Evolutionary conservation across 148 eudicot genomes (phyloP).

Genomic region (Nyssa sinensis): DNA sequence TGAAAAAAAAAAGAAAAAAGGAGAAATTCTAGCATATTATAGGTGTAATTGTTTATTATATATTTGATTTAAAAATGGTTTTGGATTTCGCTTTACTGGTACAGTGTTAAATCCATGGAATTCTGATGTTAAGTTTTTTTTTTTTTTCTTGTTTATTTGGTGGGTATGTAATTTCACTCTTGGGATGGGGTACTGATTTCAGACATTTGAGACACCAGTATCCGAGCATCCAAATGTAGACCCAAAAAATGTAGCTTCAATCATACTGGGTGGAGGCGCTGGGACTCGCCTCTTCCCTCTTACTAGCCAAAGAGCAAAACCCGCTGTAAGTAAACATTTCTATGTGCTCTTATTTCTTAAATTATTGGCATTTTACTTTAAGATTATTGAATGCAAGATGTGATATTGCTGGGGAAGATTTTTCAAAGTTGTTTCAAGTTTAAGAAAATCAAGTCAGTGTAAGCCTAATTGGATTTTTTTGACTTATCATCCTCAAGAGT

Average conservation of each 20-base stretch:
- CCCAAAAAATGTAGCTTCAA: slow-evolving; percentile 78
- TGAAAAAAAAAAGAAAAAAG: no score
- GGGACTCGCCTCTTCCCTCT: slow-evolving; percentile 91
- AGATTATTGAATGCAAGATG: background rate
- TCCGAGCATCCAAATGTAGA: slow-evolving; percentile 56
- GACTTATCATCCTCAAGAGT: background rate
- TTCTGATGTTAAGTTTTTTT: background rate
- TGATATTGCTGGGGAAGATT: background rate
- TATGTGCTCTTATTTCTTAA: background rate
- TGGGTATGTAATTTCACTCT: background rate
- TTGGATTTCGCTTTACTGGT: background rate
- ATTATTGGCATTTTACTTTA: background rate
- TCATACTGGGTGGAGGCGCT: slow-evolving; percentile 87
- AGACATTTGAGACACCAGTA: slow-evolving; percentile 47
- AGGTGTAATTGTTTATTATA: background rate
- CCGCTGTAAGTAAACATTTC: slow-evolving; percentile 94
- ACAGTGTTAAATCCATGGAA: background rate
- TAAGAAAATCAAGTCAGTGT: background rate
- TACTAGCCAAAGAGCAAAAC: slow-evolving; percentile 80
- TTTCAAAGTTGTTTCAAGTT: background rate
- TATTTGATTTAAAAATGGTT: background rate
- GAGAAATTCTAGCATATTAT: no score
- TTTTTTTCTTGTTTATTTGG: slow-evolving; percentile 1
- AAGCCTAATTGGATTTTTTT: background rate
- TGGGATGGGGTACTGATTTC: slow-evolving; percentile 8